Percentiles rank a stretch among this genome's conserved stretches.
phyloP scores from a whole-genome alignment of 192 early-diverging fungal genomes.

The Umbelopsis ramanniana region DNA sequence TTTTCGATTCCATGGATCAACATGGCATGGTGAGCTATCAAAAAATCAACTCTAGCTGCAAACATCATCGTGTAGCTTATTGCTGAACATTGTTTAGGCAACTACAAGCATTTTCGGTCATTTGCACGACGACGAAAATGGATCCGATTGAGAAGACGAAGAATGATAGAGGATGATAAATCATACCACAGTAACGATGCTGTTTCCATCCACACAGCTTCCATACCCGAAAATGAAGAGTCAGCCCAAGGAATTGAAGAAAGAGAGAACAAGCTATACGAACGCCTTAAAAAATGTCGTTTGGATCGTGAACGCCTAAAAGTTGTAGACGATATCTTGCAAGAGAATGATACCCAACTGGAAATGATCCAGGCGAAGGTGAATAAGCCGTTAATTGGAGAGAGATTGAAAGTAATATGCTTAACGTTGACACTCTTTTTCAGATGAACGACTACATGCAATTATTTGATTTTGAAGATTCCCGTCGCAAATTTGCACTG shows the following conservation, averaged over 20 bases:
- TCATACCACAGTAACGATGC: neutral
- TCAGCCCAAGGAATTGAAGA: neutral
- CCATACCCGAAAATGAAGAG: no score
- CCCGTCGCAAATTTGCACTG: constrained; percentile 38
- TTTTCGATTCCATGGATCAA: constrained; percentile 51
- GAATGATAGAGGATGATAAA: constrained; percentile 5
- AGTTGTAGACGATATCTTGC: constrained; percentile 4
- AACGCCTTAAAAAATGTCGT: constrained; percentile 18
- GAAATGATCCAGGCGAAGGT: constrained; percentile 32
- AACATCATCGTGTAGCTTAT: neutral
- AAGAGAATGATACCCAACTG: constrained; percentile 29
- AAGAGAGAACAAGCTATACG: neutral
- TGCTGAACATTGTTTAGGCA: constrained; percentile 24
- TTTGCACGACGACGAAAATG: constrained; percentile 59
- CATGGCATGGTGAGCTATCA: constrained; percentile 56
- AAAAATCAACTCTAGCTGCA: no score
- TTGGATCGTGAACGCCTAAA: constrained; percentile 41
- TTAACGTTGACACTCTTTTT: neutral
- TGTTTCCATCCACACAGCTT: constrained; percentile 5
- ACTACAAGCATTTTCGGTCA: constrained; percentile 52
- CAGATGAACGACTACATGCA: constrained; percentile 39
- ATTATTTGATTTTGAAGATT: constrained; percentile 48
- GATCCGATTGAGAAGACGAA: constrained; percentile 45
- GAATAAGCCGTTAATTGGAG: neutral
- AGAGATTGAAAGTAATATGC: no score